phyloP scores from a whole-genome alignment of 805 yeast genomes.

The Blastobotrys mokoenaii region DNA sequence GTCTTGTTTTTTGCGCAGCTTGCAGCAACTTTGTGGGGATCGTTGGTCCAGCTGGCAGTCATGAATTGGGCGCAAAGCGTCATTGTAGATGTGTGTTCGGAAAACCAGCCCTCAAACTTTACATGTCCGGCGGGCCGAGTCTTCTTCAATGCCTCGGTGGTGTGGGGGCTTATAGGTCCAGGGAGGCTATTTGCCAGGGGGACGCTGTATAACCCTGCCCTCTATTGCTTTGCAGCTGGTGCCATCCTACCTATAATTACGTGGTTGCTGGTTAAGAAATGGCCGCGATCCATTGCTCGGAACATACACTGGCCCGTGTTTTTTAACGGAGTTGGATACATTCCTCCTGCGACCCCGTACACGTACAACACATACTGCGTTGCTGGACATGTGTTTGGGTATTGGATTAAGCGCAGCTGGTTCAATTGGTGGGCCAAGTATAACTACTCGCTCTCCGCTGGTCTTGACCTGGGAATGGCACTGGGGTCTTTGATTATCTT shows the following conservation, averaged over 20 bases:
- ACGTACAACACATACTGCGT: constrained; percentile 51
- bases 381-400: constrained; percentile 50
- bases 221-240: constrained; percentile 57
- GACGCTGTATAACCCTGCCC: constrained; percentile 43
- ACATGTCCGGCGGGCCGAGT: constrained; percentile 39
- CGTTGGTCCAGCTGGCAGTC: constrained; percentile 36
- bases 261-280: constrained; percentile 31
- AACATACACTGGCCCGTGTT: constrained; percentile 63
- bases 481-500: constrained; percentile 52
- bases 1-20: constrained; percentile 47
- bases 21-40: constrained; percentile 37
- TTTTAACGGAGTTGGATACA: constrained; percentile 48
- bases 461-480: constrained; percentile 59
- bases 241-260: constrained; percentile 37
- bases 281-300: constrained; percentile 34
- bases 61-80: constrained; percentile 34
- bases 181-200: constrained; percentile 40
- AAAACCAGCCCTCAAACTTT: constrained; percentile 37
- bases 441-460: constrained; percentile 59
- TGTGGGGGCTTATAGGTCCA: constrained; percentile 64
- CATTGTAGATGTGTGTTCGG: constrained; percentile 36
- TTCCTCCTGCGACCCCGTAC: constrained; percentile 71
- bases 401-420: constrained; percentile 45
- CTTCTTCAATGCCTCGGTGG: constrained; percentile 47
- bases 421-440: constrained; percentile 72